Conservation (phyloP, 116 monocot species). For the Zostera marina region DNA sequence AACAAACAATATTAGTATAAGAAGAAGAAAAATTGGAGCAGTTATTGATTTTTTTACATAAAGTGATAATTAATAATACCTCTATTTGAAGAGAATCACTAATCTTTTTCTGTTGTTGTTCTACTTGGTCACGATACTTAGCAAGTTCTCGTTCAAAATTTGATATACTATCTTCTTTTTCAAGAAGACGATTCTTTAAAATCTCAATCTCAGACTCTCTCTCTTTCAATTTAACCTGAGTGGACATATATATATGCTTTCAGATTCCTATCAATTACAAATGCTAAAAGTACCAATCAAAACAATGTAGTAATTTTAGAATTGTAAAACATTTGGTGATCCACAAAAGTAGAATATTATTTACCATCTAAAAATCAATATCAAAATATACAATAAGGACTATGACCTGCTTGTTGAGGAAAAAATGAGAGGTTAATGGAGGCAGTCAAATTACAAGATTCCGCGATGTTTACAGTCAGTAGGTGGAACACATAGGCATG, state of each 20-base stretch:
- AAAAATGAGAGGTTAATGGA: too few species aligned
- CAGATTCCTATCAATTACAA: not conserved
- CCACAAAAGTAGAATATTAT: too few species aligned
- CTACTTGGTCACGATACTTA: conserved; percentile 35
- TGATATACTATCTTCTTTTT: conserved; percentile 37
- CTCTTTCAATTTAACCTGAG: conserved; percentile 27
- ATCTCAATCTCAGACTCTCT: conserved; percentile 15
- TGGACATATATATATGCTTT: too few species aligned
- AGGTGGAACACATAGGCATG: too few species aligned
- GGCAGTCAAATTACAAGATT: too few species aligned
- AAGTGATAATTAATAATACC: conserved; percentile 13
- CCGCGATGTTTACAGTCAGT: too few species aligned
- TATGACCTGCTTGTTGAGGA: too few species aligned
- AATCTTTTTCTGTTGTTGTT: conserved; percentile 51
- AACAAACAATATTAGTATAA: too few species aligned
- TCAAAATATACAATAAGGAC: too few species aligned
- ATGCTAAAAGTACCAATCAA: not conserved
- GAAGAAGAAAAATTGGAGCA: too few species aligned
- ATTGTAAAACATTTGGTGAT: too few species aligned
- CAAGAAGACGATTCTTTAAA: conserved; percentile 10
- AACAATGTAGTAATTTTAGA: not conserved
- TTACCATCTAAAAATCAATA: too few species aligned
- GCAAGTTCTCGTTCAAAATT: conserved; percentile 44
- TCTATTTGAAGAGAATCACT: conserved; percentile 43
- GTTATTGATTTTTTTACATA: not conserved